Base-by-base conservation (phyloP, 177 flowering plant genomes). In the Vitis hybrid region DNA sequence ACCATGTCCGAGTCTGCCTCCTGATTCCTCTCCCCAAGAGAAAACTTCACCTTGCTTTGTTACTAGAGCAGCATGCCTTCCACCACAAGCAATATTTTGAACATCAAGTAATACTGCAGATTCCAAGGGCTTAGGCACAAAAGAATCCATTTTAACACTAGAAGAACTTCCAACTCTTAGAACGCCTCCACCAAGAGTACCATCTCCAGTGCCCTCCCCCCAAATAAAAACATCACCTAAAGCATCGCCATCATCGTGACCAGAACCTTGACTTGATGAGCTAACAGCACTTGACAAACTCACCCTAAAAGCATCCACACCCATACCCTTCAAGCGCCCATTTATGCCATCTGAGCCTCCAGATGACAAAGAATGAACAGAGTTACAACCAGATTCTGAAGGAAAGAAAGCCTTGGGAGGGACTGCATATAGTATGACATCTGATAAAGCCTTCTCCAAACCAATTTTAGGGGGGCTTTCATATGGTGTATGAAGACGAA, bases 1-100 rank as follows among this genome's bases (percentile, higher is more conserved):
- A 67, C 96, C 93, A 82, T 91, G 91, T 56, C 96, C 96, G 66
- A 89, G 87, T 74, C 91, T 78, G 11, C 95, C 95, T 11, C 95
- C 90, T 19, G 78, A 81, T 74, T 90, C 92, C 64, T 88, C 92
- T 15, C 95, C 95, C 92, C 95, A 88, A 17, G 92, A 84, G 73
- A 90, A 88, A 62, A 88, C 84, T 76, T 90, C 92, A 62, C 92
- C 92, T 75, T 87, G 90, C 75, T 86, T 83, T 19, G 95, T 90
- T n/a, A 90, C 91, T 54, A 90, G 81, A 61, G 90, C 86, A 75
- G 86, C 84, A 78, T 90, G 92, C 50, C 85, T 77, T 63, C 79
- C 83, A 61, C 93, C 95, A 82, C 93, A 86, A 51, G 91, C 81
- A 63, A 90, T 87, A 66, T 88, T 88, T 71, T 83, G 87, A 70